Evolutionary conservation across 1,284 basidiomycete genomes (phyloP), one percentile per base, ranked within the genome.

Genomic region (Boletus smithii): DNA sequence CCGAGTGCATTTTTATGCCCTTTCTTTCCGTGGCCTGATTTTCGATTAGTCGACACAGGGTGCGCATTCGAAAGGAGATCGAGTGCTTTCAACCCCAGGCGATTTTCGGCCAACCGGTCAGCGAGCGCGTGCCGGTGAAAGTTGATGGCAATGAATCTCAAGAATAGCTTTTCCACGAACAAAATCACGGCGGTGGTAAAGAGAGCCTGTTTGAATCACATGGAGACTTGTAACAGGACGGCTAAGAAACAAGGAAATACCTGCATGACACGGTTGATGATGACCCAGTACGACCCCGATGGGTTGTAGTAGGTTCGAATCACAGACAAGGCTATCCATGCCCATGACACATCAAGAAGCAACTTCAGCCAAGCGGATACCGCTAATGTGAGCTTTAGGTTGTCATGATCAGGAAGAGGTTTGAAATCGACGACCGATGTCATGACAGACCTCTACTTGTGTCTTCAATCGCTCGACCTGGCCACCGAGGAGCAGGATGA

Each of bases 141-240:
- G 56, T 79, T 83, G 67, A 88, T 88, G n/a, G 85, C 85, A 35
- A 88, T 77, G 53, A 83, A 82, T 55, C 80, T 83, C 24, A 89
- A 65, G 61, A 85, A 81, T 33, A 85, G 63, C 58, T 89, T 89
- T 61, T 89, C 86, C 8, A 70, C 74, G 5, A 88, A 74, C 8
- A 89, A 62, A 37, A 89, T 74, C 18, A 86, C 63, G 2, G 76
- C 72, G 4, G 77, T 71, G 10, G 83, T 71, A 57, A 89, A 89
- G 23, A 88, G 63, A 13, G 81, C 83, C 81, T 83, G 54, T 44
- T 58, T 23, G 8, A 34, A 42, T 42, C 11, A 29, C 16, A 44
- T 51, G 36, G 23, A 46, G 39, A 26, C 10, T 31, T 39, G 14
- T 32, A 17, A 46, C 40, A 39, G 9, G 27, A 40, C 3, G 5